Percentiles rank a stretch among this genome's conserved stretches.
Evolutionary conservation across 768 basidiomycete species (phyloP).

Genomic region (Pulveroboletus sp.): DNA sequence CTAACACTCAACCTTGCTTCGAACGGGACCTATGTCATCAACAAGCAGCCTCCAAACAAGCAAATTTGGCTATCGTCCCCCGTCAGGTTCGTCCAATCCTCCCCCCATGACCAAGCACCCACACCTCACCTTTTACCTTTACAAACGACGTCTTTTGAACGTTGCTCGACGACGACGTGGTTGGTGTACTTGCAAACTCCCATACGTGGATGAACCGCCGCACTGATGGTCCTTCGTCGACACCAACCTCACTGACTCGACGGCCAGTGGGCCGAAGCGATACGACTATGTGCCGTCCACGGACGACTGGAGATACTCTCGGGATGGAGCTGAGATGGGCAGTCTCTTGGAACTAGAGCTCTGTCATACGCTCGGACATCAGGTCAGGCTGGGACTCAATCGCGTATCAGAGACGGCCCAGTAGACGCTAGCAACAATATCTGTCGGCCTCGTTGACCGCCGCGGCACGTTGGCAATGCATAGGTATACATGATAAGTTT

Average conservation of each 20-base stretch:
- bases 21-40: constrained; percentile 88
- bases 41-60: constrained; percentile 96
- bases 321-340: constrained; percentile 59
- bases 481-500: constrained; percentile 3
- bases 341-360: constrained; percentile 69
- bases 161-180: neutral
- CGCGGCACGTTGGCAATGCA: neutral
- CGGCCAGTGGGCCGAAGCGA: constrained; percentile 79
- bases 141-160: neutral
- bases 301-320: constrained; percentile 70
- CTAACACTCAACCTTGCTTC: constrained; percentile 73
- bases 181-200: neutral
- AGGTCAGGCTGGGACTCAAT: constrained; percentile 31
- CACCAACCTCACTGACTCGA: constrained; percentile 1
- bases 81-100: constrained; percentile 50
- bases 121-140: constrained; percentile 3
- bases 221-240: neutral
- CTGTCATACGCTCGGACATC: constrained; percentile 33
- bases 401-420: constrained; percentile 21
- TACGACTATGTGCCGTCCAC: constrained; percentile 65
- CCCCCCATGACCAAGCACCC: neutral
- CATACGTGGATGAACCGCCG: constrained; percentile 1
- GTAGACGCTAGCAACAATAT: constrained; percentile 6
- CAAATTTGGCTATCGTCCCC: constrained; percentile 96
- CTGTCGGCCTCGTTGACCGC: neutral